Evolutionary conservation across 306 rosid species (phyloP).

Genomic region (Senna tora): DNA sequence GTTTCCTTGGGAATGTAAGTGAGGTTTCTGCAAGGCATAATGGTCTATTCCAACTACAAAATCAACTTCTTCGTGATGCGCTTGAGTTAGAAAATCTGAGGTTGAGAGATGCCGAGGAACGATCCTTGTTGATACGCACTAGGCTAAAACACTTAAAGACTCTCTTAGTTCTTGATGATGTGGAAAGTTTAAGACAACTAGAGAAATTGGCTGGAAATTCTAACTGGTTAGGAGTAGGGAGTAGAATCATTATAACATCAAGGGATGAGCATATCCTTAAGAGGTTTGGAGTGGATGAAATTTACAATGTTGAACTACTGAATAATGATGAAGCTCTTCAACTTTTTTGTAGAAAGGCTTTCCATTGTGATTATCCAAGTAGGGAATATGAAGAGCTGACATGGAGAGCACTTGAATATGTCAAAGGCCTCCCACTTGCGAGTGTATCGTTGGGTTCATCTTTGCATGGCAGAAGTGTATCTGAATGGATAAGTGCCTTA

Average conservation of each 20-base stretch:
- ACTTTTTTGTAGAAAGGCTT: constrained; percentile 28
- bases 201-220: neutral
- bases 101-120: rapidly evolving
- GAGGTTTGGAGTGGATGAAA: neutral
- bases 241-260: constrained; percentile 26
- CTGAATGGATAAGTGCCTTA: constrained; percentile 36
- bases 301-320: constrained; percentile 13
- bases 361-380: neutral
- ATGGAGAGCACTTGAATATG: neutral
- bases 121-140: neutral
- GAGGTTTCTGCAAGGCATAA: neutral
- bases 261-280: constrained; percentile 23
- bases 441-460: constrained; percentile 28
- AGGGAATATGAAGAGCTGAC: neutral
- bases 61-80: constrained; percentile 19
- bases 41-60: neutral
- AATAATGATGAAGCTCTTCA: neutral
- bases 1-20: constrained; percentile 9
- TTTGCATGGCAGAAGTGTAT: neutral
- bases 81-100: neutral
- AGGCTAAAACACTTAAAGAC: neutral
- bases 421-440: constrained; percentile 12
- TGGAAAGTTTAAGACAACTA: neutral
- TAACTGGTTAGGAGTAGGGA: constrained; percentile 14
- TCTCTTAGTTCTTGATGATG: constrained; percentile 23